Conservation (phyloP, 163 green algal genomes). For the Smithsoniella earleae region DNA sequence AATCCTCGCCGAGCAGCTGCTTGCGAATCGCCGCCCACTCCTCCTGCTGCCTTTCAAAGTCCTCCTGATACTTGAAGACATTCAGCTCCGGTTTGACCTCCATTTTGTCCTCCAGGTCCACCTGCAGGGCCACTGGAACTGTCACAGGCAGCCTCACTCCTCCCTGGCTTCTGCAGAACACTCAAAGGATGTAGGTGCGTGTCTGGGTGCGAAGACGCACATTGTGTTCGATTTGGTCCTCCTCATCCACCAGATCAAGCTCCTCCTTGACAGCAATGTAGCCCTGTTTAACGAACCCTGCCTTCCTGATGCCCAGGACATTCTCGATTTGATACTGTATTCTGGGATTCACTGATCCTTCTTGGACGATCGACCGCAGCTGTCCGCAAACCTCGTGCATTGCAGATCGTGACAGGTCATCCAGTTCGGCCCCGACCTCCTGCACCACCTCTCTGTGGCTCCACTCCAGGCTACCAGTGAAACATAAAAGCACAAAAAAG, state of each 20-base stretch:
- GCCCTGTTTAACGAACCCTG: constrained; percentile 59
- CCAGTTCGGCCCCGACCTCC: constrained; percentile 72
- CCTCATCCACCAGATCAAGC: constrained; percentile 88
- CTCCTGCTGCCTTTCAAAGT: constrained; percentile 76
- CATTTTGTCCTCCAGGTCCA: constrained; percentile 59
- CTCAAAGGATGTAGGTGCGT: no score
- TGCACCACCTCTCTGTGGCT: not conserved
- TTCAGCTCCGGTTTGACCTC: constrained; percentile 66
- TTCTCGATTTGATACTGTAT: constrained; percentile 89
- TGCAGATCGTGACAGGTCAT: constrained; percentile 64
- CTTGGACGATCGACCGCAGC: constrained; percentile 77
- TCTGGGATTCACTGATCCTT: constrained; percentile 78
- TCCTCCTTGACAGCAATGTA: constrained; percentile 56
- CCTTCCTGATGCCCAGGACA: constrained; percentile 80
- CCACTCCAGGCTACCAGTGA: no score
- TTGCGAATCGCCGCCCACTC: constrained; percentile 70
- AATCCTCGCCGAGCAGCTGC: constrained; percentile 79
- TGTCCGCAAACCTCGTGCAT: constrained; percentile 75
- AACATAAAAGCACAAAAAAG: no score
- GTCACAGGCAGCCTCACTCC: no score
- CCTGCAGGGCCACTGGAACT: constrained; percentile 14
- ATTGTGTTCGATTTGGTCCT: constrained; percentile 94
- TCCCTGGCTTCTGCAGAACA: no score
- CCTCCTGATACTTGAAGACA: constrained; percentile 83
- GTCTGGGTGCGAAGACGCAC: no score